These are phyloP conservation scores for Ploettnerulaceae sp. DNA, from an alignment of 2,329 filamentous ascomycete genomes.

Conservation along the genomic window DNA sequence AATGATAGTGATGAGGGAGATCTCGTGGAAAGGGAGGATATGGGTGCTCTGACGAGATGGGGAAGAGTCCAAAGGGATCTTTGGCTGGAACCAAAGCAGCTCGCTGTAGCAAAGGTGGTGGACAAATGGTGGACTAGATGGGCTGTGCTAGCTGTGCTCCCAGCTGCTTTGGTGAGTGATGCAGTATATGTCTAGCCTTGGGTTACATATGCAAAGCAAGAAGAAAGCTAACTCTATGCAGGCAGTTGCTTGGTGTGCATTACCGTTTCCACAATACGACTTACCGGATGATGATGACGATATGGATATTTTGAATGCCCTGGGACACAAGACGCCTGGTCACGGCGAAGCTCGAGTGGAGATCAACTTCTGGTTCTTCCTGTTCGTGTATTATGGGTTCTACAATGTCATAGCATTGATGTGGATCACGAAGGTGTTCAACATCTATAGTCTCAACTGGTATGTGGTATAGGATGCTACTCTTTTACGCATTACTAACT, in stretches of 20 bases:
- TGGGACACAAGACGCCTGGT: conserved; percentile 47
- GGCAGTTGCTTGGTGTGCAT: conserved; percentile 60
- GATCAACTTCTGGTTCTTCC: conserved; percentile 68
- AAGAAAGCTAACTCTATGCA: conserved; percentile 30
- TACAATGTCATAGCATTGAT: conserved; percentile 63
- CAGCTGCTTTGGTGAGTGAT: conserved; percentile 52
- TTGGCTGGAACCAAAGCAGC: conserved; percentile 57
- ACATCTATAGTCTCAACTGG: conserved; percentile 67
- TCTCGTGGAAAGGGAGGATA: conserved; percentile 25
- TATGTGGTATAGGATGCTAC: conserved; percentile 9
- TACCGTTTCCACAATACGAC: conserved; percentile 61
- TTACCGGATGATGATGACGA: conserved; percentile 44
- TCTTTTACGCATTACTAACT: conserved; percentile 1
- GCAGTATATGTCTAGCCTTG: neutral
- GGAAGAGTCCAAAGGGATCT: conserved; percentile 42
- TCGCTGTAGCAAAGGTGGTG: conserved; percentile 52
- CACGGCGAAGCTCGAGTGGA: conserved; percentile 59
- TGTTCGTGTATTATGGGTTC: conserved; percentile 64
- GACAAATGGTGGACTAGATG: conserved; percentile 61
- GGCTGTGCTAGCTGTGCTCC: conserved; percentile 55
- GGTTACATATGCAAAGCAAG: neutral
- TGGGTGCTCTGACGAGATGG: conserved; percentile 30
- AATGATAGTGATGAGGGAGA: conserved; percentile 37
- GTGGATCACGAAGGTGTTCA: conserved; percentile 69
- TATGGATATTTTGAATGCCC: conserved; percentile 9